phyloP scores from a whole-genome alignment of 75 land plant genomes.

The Pseudotsuga menziesii region DNA sequence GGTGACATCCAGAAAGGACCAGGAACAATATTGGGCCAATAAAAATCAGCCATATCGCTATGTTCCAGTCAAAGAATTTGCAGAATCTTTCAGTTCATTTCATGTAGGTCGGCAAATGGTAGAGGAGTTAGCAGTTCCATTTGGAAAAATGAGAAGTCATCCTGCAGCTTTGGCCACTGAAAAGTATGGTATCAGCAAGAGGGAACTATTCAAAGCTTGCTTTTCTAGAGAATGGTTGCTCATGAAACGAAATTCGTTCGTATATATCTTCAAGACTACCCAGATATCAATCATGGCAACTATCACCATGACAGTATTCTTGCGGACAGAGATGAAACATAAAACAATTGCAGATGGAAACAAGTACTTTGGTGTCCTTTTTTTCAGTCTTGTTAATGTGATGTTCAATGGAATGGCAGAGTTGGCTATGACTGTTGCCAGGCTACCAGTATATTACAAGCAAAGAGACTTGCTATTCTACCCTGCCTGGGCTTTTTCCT shows the following conservation, averaged over 20 bases:
- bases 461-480: constrained; percentile 73
- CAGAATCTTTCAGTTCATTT: constrained; percentile 63
- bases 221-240: constrained; percentile 46
- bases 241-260: constrained; percentile 62
- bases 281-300: constrained; percentile 45
- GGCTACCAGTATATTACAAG: constrained; percentile 84
- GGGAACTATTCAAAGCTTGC: constrained; percentile 60
- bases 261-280: constrained; percentile 51
- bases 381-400: constrained; percentile 35
- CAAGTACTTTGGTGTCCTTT: constrained; percentile 57
- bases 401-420: constrained; percentile 82
- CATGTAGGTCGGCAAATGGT: constrained; percentile 48
- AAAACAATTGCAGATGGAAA: constrained; percentile 38
- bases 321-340: constrained; percentile 57
- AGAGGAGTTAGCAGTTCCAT: constrained; percentile 51
- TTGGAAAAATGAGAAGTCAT: constrained; percentile 63
- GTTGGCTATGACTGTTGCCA: constrained; percentile 52
- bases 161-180: constrained; percentile 57
- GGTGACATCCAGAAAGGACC: constrained; percentile 91
- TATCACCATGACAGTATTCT: constrained; percentile 56
- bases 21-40: constrained; percentile 76
- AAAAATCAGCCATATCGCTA: constrained; percentile 48
- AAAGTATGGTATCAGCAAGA: constrained; percentile 50
- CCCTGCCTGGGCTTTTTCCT: constrained; percentile 78
- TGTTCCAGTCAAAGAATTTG: constrained; percentile 60